A percentile compares a stretch with the other conserved stretches of the same genome.
Conservation (phyloP, 345 rosid genomes). For the Tarenaya hassleriana region DNA sequence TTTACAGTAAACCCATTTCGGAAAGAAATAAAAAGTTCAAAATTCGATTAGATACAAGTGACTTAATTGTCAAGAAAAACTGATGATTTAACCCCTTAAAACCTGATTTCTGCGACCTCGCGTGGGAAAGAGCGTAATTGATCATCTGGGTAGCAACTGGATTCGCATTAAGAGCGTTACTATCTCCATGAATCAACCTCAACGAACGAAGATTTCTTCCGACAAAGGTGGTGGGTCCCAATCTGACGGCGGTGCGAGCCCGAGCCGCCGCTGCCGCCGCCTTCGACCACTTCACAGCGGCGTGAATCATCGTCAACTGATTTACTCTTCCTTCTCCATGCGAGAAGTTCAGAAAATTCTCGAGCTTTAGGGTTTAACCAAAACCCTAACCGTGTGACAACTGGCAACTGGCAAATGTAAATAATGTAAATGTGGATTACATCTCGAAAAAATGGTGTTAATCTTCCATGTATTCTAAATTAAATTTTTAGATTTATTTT, state of each 20-base stretch:
- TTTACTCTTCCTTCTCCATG: background rate
- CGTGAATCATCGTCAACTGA: conserved; percentile 39
- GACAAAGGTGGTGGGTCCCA: conserved; percentile 1
- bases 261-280: conserved; percentile 22
- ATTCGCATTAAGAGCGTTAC: conserved; percentile 36
- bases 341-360: conserved; percentile 7
- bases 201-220: conserved; percentile 12
- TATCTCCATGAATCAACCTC: conserved; percentile 47
- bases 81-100: background rate
- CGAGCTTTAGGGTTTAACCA: background rate
- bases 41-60: conserved; percentile 8
- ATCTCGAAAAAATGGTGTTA: too few relatives aligned
- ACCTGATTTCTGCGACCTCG: conserved; percentile 76
- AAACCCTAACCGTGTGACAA: background rate
- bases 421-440: too few relatives aligned
- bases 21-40: background rate
- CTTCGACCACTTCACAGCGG: conserved; percentile 32
- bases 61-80: background rate
- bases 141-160: conserved; percentile 89
- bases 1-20: background rate
- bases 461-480: too few relatives aligned
- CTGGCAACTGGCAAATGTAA: too few relatives aligned
- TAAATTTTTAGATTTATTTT: too few relatives aligned
- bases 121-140: conserved; percentile 71
- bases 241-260: conserved; percentile 5